These are phyloP conservation scores for Alnus glutinosa DNA, from an alignment of 306 rosid genomes.

Conservation along the genomic window DNA sequence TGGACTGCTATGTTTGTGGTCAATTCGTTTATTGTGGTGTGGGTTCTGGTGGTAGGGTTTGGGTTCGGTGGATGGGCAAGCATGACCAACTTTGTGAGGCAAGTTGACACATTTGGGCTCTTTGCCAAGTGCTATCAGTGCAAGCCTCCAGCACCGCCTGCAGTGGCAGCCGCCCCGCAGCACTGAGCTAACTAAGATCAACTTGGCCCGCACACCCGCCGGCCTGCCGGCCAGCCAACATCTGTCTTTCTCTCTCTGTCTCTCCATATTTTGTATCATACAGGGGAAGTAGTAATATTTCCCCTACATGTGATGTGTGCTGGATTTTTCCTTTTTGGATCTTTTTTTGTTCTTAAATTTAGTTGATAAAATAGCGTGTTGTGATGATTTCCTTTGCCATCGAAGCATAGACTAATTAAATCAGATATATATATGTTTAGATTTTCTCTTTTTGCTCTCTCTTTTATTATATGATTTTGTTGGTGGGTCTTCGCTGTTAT, in stretches of 20 bases:
- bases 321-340: slow-evolving; percentile 32
- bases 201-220: background rate
- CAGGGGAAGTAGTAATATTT: slow-evolving; percentile 62
- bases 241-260: slow-evolving; percentile 10
- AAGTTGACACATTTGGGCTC: slow-evolving; percentile 85
- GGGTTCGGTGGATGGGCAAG: slow-evolving; percentile 99
- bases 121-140: slow-evolving; percentile 98
- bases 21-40: slow-evolving; percentile 68
- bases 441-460: background rate
- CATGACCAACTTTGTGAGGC: slow-evolving; percentile 73
- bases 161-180: slow-evolving; percentile 41
- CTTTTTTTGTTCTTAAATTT: slow-evolving; percentile 26
- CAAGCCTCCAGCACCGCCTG: slow-evolving; percentile 48
- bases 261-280: slow-evolving; percentile 57
- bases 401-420: slow-evolving; percentile 40
- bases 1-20: slow-evolving; percentile 82
- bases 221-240: too few relatives aligned
- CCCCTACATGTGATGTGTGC: slow-evolving; percentile 55
- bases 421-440: slow-evolving; percentile 40
- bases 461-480: slow-evolving; percentile 27
- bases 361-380: slow-evolving; percentile 55
- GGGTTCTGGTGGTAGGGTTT: slow-evolving; percentile 85
- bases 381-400: slow-evolving; percentile 58
- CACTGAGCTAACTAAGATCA: slow-evolving; percentile 36
- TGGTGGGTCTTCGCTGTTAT: slow-evolving; percentile 17